phyloP scores from a whole-genome alignment of 1,284 basidiomycete species.

The Tilletia caries region DNA sequence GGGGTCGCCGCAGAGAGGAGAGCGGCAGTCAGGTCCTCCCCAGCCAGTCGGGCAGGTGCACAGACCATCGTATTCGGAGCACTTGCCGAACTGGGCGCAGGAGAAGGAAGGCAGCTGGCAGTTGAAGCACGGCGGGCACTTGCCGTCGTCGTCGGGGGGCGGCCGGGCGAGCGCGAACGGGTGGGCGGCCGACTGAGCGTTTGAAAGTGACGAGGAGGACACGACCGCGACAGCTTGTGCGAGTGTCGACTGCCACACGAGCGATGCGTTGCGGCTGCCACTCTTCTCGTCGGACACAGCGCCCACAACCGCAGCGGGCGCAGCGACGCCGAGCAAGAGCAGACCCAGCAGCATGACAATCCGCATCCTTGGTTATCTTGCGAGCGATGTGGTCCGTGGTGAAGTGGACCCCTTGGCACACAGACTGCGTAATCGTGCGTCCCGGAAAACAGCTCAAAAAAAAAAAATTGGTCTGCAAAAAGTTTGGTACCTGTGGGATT shows the following conservation, averaged over 20 bases:
- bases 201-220: not conserved
- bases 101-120: slow-evolving; percentile 40
- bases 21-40: slow-evolving; percentile 80
- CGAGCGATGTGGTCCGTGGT: no score
- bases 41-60: slow-evolving; percentile 86
- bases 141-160: not conserved
- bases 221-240: not conserved
- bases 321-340: no score
- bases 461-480: not conserved
- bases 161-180: not conserved
- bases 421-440: no score
- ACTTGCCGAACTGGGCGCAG: slow-evolving; percentile 65
- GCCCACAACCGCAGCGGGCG: no score
- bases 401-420: no score
- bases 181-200: not conserved
- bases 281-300: no score
- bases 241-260: slow-evolving; percentile 2
- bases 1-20: slow-evolving; percentile 76
- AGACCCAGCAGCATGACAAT: no score
- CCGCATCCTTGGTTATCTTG: no score
- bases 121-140: slow-evolving; percentile 38
- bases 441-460: no score
- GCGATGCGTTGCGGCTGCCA: not conserved
- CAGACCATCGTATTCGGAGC: slow-evolving; percentile 81
- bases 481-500: slow-evolving; percentile 13